Base-by-base conservation (phyloP, 768 basidiomycete species). In the Royoungia palumana region DNA sequence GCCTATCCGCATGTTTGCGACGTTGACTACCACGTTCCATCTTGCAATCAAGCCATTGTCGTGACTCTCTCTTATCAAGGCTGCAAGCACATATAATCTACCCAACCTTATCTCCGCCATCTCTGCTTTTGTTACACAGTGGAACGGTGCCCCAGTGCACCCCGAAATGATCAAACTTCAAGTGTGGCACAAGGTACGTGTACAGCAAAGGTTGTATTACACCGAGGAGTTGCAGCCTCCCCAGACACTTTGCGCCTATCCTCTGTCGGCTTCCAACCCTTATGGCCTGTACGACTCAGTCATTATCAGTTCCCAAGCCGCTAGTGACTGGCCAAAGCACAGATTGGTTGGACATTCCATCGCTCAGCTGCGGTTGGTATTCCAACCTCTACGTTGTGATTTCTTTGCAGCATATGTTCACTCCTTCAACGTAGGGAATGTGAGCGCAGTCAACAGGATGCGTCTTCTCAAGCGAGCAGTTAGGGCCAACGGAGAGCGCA, bases 371-470 rank as follows among this genome's bases (percentile, higher is more conserved):
- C 24, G 47, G 4, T 37, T 65, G 8, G 49, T 61, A 19, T 56
- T 65, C 46, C 22, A 40, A 12, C 27, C 30, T 21, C n/a, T 22
- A 5, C 30, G 14, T 14, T 32, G 30, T 6, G 27, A 59, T 21
- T 27, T 35, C 7, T 68, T 62, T 43, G 37, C 65, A 12, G 53
- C 61, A 10, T 71, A 71, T 30, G 46, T 62, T 7, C 57, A 65
- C 34, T 43, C 50, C 6, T 64, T 63, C 19, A 60, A 32, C 14
- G 40, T 66, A 7, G 46, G 27, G 25, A 39, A 35, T 35, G 28
- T 41, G 32, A 62, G 59, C 21, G 50, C 48, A 14, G 49, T 47
- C 14, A 58, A 63, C 1, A 53, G 55, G 6, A 58, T 66, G 46
- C 60, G 60, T 47, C 19, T 60, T 19, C 43, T 70, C 13, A 55